Evolutionary conservation across 2,329 filamentous ascomycete genomes (phyloP), one percentile per base, ranked within the genome.

Genomic region (Claviceps pazoutovae): DNA sequence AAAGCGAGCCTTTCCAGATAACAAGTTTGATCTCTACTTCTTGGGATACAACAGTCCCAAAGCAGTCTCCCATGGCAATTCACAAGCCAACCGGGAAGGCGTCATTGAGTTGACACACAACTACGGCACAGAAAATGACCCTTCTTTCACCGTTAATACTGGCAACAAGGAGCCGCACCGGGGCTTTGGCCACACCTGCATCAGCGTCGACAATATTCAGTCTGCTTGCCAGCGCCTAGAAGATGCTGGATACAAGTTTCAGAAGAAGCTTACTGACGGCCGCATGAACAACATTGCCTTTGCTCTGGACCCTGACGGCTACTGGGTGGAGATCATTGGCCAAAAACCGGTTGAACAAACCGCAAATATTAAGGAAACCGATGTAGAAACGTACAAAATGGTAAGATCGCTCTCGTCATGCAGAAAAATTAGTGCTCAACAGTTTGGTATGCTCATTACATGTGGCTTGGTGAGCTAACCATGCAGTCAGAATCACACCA

Each of bases 1-100:
- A 63, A 86, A 90, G 70, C 75, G 93, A 46, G 74, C 84, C 56
- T 86, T 88, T 63, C 86, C 90, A 14, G 89, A 95, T 54, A 81
- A 80, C 68, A 95, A 94, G 64, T 97, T 97, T 68, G 88, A 93
- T 62, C 80, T 96, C 30, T 97, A 97, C 75, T 97, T 97, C 72
- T 76, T 98, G 54, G 89, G 84, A 54, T 97, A 94, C 71, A 84
- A 95, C 65, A 79, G 80, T 36, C 80, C 88, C 9, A 74, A 78
- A 39, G 85, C 91, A 14, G 71, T 80, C n/a, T 93, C 86, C 9
- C 74, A 78, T 53, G 85, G 83, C 61, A 82, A 82, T 56, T 79
- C 83, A 62, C 64, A 70, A 34, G 90, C 84, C 72, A 88, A 95
- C 68, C 84, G 93, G 51, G 84, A 95, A 68, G 93, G 88, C 46